Evolutionary conservation across 179 eudicot species (phyloP).

Genomic region (Carnegiea gigantea): DNA sequence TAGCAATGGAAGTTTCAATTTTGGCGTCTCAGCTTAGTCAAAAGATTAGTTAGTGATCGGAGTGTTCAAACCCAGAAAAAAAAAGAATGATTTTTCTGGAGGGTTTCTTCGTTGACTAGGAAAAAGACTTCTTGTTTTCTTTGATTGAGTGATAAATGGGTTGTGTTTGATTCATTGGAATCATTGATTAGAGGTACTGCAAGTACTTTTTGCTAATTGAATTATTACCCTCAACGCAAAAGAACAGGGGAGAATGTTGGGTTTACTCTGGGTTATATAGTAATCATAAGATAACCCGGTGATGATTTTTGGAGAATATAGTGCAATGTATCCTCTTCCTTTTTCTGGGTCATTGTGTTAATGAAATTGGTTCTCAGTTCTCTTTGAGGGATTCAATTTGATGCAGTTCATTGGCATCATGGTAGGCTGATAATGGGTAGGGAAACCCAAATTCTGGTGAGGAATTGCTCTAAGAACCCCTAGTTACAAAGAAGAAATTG

Average conservation of each 20-base stretch:
- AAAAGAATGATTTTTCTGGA: not conserved
- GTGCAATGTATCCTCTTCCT: no score
- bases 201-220: not conserved
- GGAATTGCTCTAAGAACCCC: no score
- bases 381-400: not conserved
- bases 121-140: not conserved
- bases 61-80: not conserved
- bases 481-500: no score
- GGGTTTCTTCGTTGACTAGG: not conserved
- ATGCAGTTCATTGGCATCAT: not conserved
- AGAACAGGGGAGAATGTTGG: not conserved
- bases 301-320: not conserved
- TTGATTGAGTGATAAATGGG: not conserved
- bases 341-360: no score
- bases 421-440: no score
- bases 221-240: not conserved
- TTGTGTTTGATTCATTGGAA: not conserved
- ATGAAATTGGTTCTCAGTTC: not conserved
- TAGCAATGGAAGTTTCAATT: not conserved
- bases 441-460: no score
- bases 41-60: not conserved
- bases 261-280: not conserved
- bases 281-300: not conserved
- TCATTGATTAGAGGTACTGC: not conserved
- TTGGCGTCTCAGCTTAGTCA: conserved; percentile 1